A percentile compares a stretch with the other conserved stretches of the same genome.
Evolutionary conservation across 805 yeast species (phyloP).

Genomic region (Myxozyma mucilagina): DNA sequence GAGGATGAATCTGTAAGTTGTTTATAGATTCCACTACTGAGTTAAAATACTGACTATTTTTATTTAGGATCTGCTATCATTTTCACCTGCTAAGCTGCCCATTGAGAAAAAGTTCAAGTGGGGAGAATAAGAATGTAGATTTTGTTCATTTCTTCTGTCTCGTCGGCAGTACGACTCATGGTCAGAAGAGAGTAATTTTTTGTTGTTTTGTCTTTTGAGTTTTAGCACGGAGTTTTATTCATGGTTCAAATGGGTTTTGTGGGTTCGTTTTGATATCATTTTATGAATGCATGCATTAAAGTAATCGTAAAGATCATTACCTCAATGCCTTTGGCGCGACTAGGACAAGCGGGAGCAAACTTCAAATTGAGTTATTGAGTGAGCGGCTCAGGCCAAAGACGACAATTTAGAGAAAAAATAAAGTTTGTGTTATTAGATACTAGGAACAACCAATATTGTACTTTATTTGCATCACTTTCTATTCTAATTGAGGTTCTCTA

Average conservation of each 20-base stretch:
- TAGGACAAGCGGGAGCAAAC: no score
- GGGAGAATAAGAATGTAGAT: not conserved
- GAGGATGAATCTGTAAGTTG: slow-evolving; percentile 5
- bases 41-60: not conserved
- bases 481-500: no score
- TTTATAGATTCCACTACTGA: not conserved
- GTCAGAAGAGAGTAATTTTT: not conserved
- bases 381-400: not conserved
- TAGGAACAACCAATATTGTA: no score
- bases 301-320: no score
- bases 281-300: not conserved
- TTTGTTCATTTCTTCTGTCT: not conserved
- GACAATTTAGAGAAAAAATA: not conserved
- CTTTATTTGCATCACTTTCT: no score
- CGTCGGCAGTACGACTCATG: not conserved
- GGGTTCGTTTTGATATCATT: no score
- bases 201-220: not conserved
- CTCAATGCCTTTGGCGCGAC: no score
- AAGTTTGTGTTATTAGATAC: no score
- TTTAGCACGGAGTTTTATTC: not conserved
- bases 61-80: slow-evolving; percentile 1
- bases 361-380: not conserved
- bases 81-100: slow-evolving; percentile 4
- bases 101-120: not conserved
- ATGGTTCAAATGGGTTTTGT: no score